Base-by-base conservation (phyloP, 2,329 filamentous ascomycete species). In the Magnaporthales sp. region DNA sequence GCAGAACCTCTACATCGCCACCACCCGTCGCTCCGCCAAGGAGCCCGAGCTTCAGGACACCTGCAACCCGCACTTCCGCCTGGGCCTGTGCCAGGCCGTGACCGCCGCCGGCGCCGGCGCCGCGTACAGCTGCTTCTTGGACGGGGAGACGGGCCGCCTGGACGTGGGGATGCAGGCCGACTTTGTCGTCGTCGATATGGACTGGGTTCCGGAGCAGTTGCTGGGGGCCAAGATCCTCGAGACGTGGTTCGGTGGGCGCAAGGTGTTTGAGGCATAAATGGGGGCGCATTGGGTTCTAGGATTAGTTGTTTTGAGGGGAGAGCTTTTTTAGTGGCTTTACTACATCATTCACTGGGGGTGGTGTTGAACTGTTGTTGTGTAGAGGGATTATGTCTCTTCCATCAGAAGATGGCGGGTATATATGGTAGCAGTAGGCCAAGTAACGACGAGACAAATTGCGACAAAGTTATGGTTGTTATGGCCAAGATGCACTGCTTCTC, bases 41-140 rank as follows among this genome's bases (percentile, higher is more conserved):
- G 80, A 86, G 69, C 81, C 80, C 0, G 75, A 74, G 1, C 69
- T 74, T 30, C 73, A 78, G 46, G 75, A 75, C 5, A 76, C 77
- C 0, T 79, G 86, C 0, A 88, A 88, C 69, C 78, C 78, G 3
- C 75, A 85, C 27, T 86, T 85, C 71, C 80, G 79, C 4, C 74
- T 89, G 19, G 81, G 80, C 1, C 69, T 88, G 58, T 81, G 78
- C 56, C 81, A 86, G 70, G 83, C 84, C 0, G 74, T 88, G 2
- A 79, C 77, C 1, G 86, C 81, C 9, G 85, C 81, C 0, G 86
- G 85, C 0, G 75, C 77, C 54, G 86, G 86, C 0, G 81, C 82
- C 4, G 86, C 86, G 0, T 85, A 84, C 71, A 84, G 82, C 15
- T 83, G 80, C n/a, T 88, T 86, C 70, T 81, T 82, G 1, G 86